phyloP scores from a whole-genome alignment of 768 basidiomycete genomes.

The Boletus tylopilopsis region DNA sequence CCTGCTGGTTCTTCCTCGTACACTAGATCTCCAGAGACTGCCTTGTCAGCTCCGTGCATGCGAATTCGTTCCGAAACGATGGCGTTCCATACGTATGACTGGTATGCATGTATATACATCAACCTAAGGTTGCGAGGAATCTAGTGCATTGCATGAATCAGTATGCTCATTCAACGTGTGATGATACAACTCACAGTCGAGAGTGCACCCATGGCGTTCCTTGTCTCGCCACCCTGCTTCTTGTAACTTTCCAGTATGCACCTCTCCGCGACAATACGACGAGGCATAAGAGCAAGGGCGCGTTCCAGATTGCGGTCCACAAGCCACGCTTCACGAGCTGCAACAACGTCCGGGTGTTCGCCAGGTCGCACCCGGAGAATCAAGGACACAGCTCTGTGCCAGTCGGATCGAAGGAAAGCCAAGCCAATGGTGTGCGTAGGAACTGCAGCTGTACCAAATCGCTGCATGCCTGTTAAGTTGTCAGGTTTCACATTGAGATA shows the following conservation, averaged over 20 bases:
- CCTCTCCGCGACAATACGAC: conserved; percentile 90
- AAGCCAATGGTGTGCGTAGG: conserved; percentile 95
- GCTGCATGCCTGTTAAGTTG: conserved; percentile 81
- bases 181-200: conserved; percentile 55
- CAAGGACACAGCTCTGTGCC: conserved; percentile 81
- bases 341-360: conserved; percentile 88
- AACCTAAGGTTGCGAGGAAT: conserved; percentile 92
- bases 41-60: conserved; percentile 64
- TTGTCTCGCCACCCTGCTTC: conserved; percentile 71
- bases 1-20: conserved; percentile 45
- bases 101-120: conserved; percentile 99
- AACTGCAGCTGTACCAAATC: conserved; percentile 95
- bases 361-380: conserved; percentile 82
- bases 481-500: conserved; percentile 2
- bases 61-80: conserved; percentile 92
- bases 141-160: conserved; percentile 38
- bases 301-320: conserved; percentile 74
- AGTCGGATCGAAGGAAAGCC: conserved; percentile 83
- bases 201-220: conserved; percentile 84
- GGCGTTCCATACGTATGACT: conserved; percentile 98
- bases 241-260: conserved; percentile 88
- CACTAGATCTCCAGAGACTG: conserved; percentile 89
- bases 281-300: conserved; percentile 83
- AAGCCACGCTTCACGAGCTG: conserved; percentile 86
- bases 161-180: neutral